phyloP scores from a whole-genome alignment of 2,329 filamentous ascomycete species.

The Trichothecium sympodiale region DNA sequence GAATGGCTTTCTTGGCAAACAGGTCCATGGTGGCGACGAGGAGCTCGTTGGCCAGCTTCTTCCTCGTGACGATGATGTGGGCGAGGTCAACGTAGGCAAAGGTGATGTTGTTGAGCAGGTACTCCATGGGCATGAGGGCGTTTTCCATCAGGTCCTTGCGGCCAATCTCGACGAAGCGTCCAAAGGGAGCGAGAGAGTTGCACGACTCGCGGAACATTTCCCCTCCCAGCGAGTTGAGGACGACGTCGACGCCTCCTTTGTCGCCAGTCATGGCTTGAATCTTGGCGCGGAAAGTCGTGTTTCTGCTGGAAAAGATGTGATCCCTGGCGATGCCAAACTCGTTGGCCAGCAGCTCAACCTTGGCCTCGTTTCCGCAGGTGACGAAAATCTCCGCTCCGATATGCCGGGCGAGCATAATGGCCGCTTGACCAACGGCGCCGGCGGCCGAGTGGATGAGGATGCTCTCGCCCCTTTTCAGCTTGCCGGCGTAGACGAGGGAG shows the following conservation, averaged over 20 bases:
- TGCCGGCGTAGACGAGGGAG: not conserved
- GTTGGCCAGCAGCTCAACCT: constrained; percentile 17
- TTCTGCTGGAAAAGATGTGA: constrained; percentile 9
- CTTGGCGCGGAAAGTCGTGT: constrained; percentile 4
- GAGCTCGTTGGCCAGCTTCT: constrained; percentile 15
- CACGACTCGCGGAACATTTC: constrained; percentile 21
- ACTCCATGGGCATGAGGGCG: constrained; percentile 1
- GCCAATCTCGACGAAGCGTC: constrained; percentile 24
- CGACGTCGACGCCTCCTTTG: constrained; percentile 31
- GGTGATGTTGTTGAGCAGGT: constrained; percentile 2
- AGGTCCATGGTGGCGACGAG: constrained; percentile 15
- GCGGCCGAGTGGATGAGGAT: constrained; percentile 23
- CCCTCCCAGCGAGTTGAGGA: constrained; percentile 21
- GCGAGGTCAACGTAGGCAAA: constrained; percentile 1
- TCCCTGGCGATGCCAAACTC: constrained; percentile 7
- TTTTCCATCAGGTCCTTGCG: constrained; percentile 15
- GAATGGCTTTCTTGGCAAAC: constrained; percentile 2
- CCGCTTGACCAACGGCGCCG: constrained; percentile 23
- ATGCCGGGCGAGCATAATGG: constrained; percentile 20
- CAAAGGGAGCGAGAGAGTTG: constrained; percentile 15
- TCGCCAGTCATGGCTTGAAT: constrained; percentile 11
- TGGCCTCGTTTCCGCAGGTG: constrained; percentile 19
- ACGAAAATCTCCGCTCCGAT: constrained; percentile 20
- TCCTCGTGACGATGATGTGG: constrained; percentile 1
- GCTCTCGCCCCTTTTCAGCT: constrained; percentile 4